A percentile compares a stretch with the other conserved stretches of the same genome.
Evolutionary conservation across 2,329 filamentous ascomycete genomes (phyloP).

Genomic region (Ophiognomonia clavigignenti-juglandacearum): DNA sequence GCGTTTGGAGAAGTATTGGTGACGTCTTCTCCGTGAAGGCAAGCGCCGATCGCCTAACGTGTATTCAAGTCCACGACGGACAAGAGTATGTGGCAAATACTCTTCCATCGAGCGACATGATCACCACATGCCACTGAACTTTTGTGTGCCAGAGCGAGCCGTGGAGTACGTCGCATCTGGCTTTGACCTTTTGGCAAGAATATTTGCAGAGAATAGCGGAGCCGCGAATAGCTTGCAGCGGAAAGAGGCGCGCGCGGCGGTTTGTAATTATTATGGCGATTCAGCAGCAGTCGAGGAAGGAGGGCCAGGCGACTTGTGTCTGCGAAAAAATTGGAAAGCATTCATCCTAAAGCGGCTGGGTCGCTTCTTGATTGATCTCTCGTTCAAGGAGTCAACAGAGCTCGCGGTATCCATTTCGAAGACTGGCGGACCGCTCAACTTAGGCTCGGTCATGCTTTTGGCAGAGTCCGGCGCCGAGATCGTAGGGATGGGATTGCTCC

Average conservation of each 20-base stretch:
- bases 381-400: constrained; percentile 40
- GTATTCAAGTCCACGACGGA: too few species aligned
- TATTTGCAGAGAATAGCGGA: too few species aligned
- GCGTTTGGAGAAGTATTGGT: too few species aligned
- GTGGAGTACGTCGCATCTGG: too few species aligned
- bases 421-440: constrained; percentile 23
- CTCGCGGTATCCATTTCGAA: constrained; percentile 34
- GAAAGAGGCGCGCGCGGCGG: background rate
- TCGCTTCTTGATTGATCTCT: constrained; percentile 54
- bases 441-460: constrained; percentile 22
- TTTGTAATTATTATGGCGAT: constrained; percentile 1
- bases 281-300: constrained; percentile 26
- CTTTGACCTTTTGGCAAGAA: too few species aligned
- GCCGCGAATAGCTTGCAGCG: too few species aligned
- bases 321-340: constrained; percentile 51
- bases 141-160: too few species aligned
- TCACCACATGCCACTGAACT: too few species aligned
- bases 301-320: constrained; percentile 43
- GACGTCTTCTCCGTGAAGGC: too few species aligned
- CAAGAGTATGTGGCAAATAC: too few species aligned
- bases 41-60: too few species aligned
- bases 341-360: constrained; percentile 61
- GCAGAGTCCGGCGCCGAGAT: constrained; percentile 24
- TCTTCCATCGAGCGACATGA: too few species aligned
- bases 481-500: constrained; percentile 36